A percentile compares a stretch with the other conserved stretches of the same genome.
Evolutionary conservation across 768 basidiomycete genomes (phyloP).

Genomic region (Boletellus sp.): DNA sequence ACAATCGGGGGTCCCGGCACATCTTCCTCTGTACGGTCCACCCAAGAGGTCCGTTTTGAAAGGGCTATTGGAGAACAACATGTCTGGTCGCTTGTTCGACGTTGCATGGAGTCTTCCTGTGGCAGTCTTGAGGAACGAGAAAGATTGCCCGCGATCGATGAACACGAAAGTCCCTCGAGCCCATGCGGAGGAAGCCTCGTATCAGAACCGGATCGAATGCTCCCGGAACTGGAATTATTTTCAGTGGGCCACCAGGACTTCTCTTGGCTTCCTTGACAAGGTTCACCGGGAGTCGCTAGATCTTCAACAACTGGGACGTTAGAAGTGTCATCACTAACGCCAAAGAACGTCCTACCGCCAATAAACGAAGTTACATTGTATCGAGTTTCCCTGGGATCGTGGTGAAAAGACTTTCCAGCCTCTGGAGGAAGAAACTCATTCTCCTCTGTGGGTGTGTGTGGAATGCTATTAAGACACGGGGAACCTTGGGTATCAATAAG

Average conservation of each 20-base stretch:
- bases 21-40: slow-evolving; percentile 20
- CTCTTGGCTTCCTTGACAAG: slow-evolving; percentile 8
- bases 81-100: not conserved
- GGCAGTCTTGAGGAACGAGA: not conserved
- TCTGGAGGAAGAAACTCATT: slow-evolving; percentile 8
- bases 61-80: slow-evolving; percentile 17
- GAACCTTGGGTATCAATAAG: slow-evolving; percentile 20
- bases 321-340: not conserved
- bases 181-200: not conserved
- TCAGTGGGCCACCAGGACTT: slow-evolving; percentile 4
- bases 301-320: slow-evolving; percentile 22
- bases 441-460: slow-evolving; percentile 17
- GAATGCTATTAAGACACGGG: slow-evolving; percentile 11
- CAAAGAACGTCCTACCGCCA: slow-evolving; percentile 35
- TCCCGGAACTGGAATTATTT: not conserved
- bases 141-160: not conserved
- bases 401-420: slow-evolving; percentile 20
- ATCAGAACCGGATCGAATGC: not conserved
- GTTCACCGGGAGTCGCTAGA: slow-evolving; percentile 29
- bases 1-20: slow-evolving; percentile 19
- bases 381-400: slow-evolving; percentile 48
- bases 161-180: not conserved
- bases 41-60: slow-evolving; percentile 16
- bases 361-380: slow-evolving; percentile 79
- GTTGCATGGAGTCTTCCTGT: not conserved